phyloP scores from a whole-genome alignment of 139 green algal species.

The Chlorella sorokiniana region DNA sequence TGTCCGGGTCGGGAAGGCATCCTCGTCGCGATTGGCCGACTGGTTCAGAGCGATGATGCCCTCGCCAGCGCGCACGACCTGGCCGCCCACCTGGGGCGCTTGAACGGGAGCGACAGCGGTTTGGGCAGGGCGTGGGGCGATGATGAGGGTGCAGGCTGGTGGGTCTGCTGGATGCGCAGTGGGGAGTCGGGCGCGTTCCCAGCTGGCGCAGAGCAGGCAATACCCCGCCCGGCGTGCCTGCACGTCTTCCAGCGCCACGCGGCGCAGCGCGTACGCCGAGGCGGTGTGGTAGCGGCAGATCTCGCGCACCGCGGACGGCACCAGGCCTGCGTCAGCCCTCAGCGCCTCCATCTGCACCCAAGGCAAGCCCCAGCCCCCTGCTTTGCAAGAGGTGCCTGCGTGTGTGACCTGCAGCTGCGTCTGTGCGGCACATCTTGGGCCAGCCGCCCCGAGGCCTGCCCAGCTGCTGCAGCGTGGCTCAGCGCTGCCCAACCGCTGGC shows the following conservation, averaged over 20 bases:
- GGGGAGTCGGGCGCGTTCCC: neutral
- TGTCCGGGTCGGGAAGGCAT: constrained; percentile 45
- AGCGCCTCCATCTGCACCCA: neutral
- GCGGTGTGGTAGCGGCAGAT: constrained; percentile 57
- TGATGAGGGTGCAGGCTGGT: neutral
- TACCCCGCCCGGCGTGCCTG: neutral
- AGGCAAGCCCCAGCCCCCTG: neutral
- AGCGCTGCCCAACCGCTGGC: too few relatives aligned
- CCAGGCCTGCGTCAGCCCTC: constrained; percentile 34
- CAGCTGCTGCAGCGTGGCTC: too few relatives aligned
- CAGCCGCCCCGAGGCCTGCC: too few relatives aligned
- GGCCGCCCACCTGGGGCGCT: constrained; percentile 7
- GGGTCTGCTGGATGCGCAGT: neutral
- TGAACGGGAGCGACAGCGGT: too few relatives aligned
- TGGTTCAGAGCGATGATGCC: constrained; percentile 57
- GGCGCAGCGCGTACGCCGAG: constrained; percentile 37
- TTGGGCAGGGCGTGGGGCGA: neutral
- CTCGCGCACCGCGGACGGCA: constrained; percentile 38
- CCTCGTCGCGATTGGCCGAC: constrained; percentile 42
- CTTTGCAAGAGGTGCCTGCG: too few relatives aligned
- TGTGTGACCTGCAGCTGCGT: too few relatives aligned
- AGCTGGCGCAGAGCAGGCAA: neutral
- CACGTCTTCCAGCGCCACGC: constrained; percentile 49
- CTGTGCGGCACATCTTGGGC: too few relatives aligned
- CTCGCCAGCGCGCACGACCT: constrained; percentile 37